Percentiles rank a stretch among this genome's conserved stretches.
Conservation (phyloP, 768 basidiomycete species). For the Boletus rex-veris region DNA sequence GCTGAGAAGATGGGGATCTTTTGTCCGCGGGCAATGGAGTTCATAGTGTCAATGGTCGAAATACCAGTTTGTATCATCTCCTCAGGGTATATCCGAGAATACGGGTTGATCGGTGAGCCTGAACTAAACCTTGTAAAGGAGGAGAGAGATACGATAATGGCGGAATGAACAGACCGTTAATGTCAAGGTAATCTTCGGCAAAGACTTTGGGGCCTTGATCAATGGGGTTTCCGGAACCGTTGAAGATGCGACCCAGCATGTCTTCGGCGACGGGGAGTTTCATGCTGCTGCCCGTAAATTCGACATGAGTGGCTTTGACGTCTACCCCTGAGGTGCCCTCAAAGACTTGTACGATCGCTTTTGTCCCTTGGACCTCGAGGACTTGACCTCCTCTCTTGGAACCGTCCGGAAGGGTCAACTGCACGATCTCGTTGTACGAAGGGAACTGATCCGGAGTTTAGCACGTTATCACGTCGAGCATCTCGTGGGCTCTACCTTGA, state of each 20-base stretch:
- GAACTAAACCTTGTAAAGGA: slow-evolving; percentile 17
- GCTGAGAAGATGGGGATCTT: slow-evolving; percentile 99
- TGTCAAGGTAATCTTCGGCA: slow-evolving; percentile 98
- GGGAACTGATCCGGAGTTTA: slow-evolving; percentile 63
- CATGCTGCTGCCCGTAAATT: slow-evolving; percentile 98
- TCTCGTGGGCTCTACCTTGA: slow-evolving; percentile 63
- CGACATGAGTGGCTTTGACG: slow-evolving; percentile 95
- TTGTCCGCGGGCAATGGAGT: slow-evolving; percentile 99
- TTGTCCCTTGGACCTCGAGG: slow-evolving; percentile 96
- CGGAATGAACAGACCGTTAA: slow-evolving; percentile 72
- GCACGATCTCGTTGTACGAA: slow-evolving; percentile 97
- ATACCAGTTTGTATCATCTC: slow-evolving; percentile 99
- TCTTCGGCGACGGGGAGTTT: slow-evolving; percentile 98
- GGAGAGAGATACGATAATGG: neutral
- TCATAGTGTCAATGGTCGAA: slow-evolving; percentile 96
- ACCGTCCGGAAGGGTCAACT: slow-evolving; percentile 92
- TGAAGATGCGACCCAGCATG: slow-evolving; percentile 99
- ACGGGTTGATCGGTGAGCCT: slow-evolving; percentile 98
- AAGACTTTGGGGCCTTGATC: slow-evolving; percentile 99
- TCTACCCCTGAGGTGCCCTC: slow-evolving; percentile 98
- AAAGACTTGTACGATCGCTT: slow-evolving; percentile 98
- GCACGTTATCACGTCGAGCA: neutral
- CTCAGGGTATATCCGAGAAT: slow-evolving; percentile 98
- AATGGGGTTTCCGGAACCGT: slow-evolving; percentile 96
- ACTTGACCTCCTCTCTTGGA: slow-evolving; percentile 95